Base-by-base conservation (phyloP, 345 rosid species). In the Syzygium grande region DNA sequence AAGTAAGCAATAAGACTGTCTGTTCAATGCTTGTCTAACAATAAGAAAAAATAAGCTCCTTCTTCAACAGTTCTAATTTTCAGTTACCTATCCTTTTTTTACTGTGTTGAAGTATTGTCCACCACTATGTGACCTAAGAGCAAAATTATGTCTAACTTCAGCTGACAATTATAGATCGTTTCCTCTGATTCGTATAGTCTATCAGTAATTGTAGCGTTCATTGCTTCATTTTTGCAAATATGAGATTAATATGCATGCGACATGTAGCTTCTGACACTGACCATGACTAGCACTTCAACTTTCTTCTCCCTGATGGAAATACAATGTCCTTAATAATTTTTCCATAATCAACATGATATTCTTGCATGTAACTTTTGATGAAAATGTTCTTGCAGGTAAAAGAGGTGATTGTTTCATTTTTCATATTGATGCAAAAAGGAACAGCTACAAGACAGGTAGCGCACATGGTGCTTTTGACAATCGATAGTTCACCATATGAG, bases 391-490 rank as follows among this genome's bases (percentile, higher is more conserved):
- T 86, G 86, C 93, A 97, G 99, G 98, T 96, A n/a, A 97, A 97
- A 90, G 98, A 96, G 91, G 96, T 96, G 27, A 94, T 97, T 16
- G 88, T 97, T 53, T 93, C 95, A 0, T 92, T 91, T 91, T 97
- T 91, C 88, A 91, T 95, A 90, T 89, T 97, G 90, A 94, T 94
- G 94, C 92, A 91, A 86, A 92, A 94, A 55, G 95, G 93, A 49
- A 87, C 89, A 88, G 93, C 96, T 78, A 88, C 91, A 7, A 90
- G 88, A 89, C 90, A 89, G 94, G 95, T 92, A 88, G 15, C 2
- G 17, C 7, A 22, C 17, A 17, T 59, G 73, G 61, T 16, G 5
- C 65, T 29, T 27, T 86, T 73, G 83, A 73, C 83, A 73, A 73
- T 19, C 22, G 43, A 68, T 9, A 19, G 25, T 73, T 34, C 22